Evolutionary conservation across 257 asterid genomes (phyloP), one percentile per base, ranked within the genome.

Genomic region (Salvia rosmarinus): DNA sequence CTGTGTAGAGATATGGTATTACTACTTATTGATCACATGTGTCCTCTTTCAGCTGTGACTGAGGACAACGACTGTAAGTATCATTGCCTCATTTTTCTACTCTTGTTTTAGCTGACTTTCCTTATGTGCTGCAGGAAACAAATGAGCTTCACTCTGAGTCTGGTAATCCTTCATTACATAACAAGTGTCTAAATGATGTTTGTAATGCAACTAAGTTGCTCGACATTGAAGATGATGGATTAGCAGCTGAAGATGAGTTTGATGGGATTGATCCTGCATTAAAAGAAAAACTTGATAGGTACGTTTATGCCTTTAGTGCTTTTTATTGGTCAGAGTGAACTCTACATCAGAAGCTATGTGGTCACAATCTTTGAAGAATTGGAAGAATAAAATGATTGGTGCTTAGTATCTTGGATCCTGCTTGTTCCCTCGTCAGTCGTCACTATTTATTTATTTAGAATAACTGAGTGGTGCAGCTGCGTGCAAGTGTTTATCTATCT

Each of bases 241-340:
- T 89, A 78, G 70, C 80, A 64, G 82, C 86, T 65, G 95, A 86
- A 75, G 87, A 79, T 71, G 95, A 82, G 65, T 89, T 85, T 82
- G 98, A 86, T 75, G 98, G 80, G 54, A 84, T 92, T 75, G 98
- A 92, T 74, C 99, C 96, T 75, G 98, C 87, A 56, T 73, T 86
- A 86, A 88, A 89, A 84, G 99, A 91, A 83, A 61, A 88, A 83
- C 89, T 91, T 60, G 99, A 95, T 80, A 87, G 96, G 99, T 89
- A 79, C 82, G 88, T 57, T 67, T 70, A 72, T 73, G 82, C 70
- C 66, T 70, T 64, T 28, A 49, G 65, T 76, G 56, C 43, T 55
- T 44, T 67, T 74, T 64, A 69, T 40, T 74, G 46, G 47, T 40
- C 70, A 69, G 51, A 4, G 30, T 68, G 62, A 64, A 44, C 47